Conservation (phyloP, 176 grass and related monocot species). For the Ensete ventricosum region DNA sequence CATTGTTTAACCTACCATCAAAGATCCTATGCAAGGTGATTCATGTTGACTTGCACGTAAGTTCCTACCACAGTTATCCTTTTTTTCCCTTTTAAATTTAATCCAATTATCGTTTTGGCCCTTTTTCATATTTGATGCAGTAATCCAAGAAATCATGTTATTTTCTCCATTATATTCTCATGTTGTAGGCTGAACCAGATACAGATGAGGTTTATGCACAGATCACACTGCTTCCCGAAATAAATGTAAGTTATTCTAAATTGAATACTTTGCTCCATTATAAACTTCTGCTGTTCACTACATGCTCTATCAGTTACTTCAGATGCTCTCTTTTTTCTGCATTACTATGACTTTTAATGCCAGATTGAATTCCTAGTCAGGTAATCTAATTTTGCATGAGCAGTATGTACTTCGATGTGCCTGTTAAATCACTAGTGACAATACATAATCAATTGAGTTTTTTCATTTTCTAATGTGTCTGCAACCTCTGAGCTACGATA, state of each 20-base stretch:
- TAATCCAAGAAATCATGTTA: not conserved
- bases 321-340: no score
- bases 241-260: conserved; percentile 34
- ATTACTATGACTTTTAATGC: no score
- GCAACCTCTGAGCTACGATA: not conserved
- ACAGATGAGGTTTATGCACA: conserved; percentile 97
- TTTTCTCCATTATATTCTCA: conserved; percentile 6
- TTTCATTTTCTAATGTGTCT: no score
- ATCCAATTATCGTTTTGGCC: not conserved
- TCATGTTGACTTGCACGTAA: conserved; percentile 67
- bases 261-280: no score
- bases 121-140: not conserved
- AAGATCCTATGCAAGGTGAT: conserved; percentile 91
- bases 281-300: no score
- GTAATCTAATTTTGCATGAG: no score
- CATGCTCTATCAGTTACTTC: no score
- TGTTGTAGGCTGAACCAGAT: conserved; percentile 73
- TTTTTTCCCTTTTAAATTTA: not conserved
- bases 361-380: no score
- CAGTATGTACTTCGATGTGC: no score
- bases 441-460: no score
- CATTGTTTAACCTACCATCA: conserved; percentile 63
- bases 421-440: no score
- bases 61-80: conserved; percentile 9
- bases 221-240: conserved; percentile 82